Conservation (phyloP, 1,284 basidiomycete species). For the Cystobasidiaceae sp. region DNA sequence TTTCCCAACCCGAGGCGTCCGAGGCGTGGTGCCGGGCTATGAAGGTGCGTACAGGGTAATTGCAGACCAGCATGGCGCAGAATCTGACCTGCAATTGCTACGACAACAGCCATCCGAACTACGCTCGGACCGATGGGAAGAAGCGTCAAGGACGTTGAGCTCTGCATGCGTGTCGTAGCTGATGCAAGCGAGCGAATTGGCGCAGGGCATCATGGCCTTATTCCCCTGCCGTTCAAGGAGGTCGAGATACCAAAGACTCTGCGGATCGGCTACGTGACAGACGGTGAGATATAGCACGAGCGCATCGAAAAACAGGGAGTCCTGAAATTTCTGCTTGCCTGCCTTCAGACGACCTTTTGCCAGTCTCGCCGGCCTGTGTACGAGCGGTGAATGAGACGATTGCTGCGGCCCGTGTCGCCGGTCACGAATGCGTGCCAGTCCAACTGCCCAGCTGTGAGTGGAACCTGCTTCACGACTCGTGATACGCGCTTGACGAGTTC, state of each 20-base stretch:
- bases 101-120: slow-evolving; percentile 54
- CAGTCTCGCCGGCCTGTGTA: slow-evolving; percentile 70
- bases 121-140: slow-evolving; percentile 70
- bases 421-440: slow-evolving; percentile 73
- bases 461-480: neutral
- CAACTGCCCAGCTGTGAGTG: slow-evolving; percentile 41
- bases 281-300: too few relatives aligned
- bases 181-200: slow-evolving; percentile 50
- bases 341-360: slow-evolving; percentile 57
- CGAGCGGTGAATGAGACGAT: slow-evolving; percentile 74
- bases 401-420: slow-evolving; percentile 59
- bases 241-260: slow-evolving; percentile 56
- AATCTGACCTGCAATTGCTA: too few relatives aligned
- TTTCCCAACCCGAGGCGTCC: slow-evolving; percentile 54
- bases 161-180: slow-evolving; percentile 57
- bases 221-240: slow-evolving; percentile 60
- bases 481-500: neutral
- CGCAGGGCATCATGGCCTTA: slow-evolving; percentile 44
- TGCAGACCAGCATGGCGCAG: too few relatives aligned
- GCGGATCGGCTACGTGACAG: slow-evolving; percentile 66
- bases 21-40: slow-evolving; percentile 40
- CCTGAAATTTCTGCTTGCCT: slow-evolving; percentile 36
- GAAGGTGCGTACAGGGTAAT: slow-evolving; percentile 6
- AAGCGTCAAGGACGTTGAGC: slow-evolving; percentile 62
- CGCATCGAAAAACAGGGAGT: too few relatives aligned